phyloP scores from a whole-genome alignment of 2,329 filamentous ascomycete genomes.

The Aspergillus flavus region DNA sequence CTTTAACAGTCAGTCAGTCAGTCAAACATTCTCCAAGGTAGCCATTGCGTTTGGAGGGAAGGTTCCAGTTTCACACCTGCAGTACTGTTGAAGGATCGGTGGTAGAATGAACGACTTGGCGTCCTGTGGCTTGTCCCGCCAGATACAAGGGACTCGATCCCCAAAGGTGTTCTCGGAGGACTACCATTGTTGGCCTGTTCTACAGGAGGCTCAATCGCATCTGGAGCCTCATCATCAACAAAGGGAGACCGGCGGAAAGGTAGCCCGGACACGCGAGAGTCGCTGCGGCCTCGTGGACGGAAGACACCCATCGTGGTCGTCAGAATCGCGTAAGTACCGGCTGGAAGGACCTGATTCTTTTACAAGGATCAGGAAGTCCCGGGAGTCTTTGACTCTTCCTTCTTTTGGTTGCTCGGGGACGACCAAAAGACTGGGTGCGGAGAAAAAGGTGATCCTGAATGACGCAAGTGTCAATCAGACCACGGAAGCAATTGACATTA shows the following conservation, averaged over 20 bases:
- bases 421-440: slow-evolving; percentile 4
- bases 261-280: slow-evolving; percentile 31
- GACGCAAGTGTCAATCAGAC: slow-evolving; percentile 21
- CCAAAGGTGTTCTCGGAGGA: slow-evolving; percentile 25
- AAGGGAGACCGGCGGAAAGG: slow-evolving; percentile 26
- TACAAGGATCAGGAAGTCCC: not conserved
- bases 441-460: slow-evolving; percentile 14
- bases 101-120: slow-evolving; percentile 48
- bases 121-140: slow-evolving; percentile 41
- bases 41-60: not conserved
- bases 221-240: slow-evolving; percentile 25
- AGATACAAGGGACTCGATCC: slow-evolving; percentile 32
- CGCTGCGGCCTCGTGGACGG: slow-evolving; percentile 31
- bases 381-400: not conserved
- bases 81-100: slow-evolving; percentile 47
- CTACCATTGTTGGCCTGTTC: slow-evolving; percentile 34
- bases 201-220: slow-evolving; percentile 25
- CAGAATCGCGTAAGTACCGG: not conserved
- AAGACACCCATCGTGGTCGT: slow-evolving; percentile 31
- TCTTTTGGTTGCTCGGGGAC: not conserved
- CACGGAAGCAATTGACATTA: slow-evolving; percentile 18
- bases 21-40: not conserved
- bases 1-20: slow-evolving; percentile 45
- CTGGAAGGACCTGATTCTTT: not conserved
- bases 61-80: slow-evolving; percentile 33